phyloP scores from a whole-genome alignment of 1,139 yeast species.

The Yamadazyma triangularis region DNA sequence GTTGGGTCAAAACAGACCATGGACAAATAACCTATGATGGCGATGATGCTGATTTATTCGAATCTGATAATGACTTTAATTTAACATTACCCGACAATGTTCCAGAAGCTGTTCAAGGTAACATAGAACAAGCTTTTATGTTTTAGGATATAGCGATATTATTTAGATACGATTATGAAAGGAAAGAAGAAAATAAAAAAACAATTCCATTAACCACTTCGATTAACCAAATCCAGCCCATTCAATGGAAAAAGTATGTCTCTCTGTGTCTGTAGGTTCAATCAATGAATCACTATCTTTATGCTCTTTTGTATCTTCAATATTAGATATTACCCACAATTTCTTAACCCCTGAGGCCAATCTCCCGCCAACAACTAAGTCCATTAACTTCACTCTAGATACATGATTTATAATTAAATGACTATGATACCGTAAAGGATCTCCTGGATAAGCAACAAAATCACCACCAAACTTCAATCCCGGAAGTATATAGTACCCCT shows the following conservation, averaged over 20 bases:
- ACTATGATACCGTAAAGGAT: slow-evolving; percentile 85
- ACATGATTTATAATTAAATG: slow-evolving; percentile 67
- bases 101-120: too few relatives aligned
- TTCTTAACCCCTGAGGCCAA: slow-evolving; percentile 92
- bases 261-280: not conserved
- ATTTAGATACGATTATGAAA: too few relatives aligned
- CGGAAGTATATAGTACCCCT: slow-evolving; percentile 62
- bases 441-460: slow-evolving; percentile 91
- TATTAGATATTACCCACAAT: slow-evolving; percentile 59
- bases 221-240: slow-evolving; percentile 79
- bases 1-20: slow-evolving; percentile 33
- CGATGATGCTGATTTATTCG: too few relatives aligned
- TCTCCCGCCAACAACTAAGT: slow-evolving; percentile 77
- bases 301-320: slow-evolving; percentile 8
- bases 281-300: slow-evolving; percentile 8
- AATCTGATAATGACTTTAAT: too few relatives aligned
- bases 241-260: slow-evolving; percentile 54
- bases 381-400: slow-evolving; percentile 45
- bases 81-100: too few relatives aligned
- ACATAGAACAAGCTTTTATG: too few relatives aligned
- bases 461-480: slow-evolving; percentile 91
- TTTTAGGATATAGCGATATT: too few relatives aligned
- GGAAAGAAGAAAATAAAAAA: too few relatives aligned
- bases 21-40: not conserved
- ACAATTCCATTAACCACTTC: too few relatives aligned